Evolutionary conservation across 2,329 filamentous ascomycete species (phyloP).

Genomic region (Neoascochyta sp.): DNA sequence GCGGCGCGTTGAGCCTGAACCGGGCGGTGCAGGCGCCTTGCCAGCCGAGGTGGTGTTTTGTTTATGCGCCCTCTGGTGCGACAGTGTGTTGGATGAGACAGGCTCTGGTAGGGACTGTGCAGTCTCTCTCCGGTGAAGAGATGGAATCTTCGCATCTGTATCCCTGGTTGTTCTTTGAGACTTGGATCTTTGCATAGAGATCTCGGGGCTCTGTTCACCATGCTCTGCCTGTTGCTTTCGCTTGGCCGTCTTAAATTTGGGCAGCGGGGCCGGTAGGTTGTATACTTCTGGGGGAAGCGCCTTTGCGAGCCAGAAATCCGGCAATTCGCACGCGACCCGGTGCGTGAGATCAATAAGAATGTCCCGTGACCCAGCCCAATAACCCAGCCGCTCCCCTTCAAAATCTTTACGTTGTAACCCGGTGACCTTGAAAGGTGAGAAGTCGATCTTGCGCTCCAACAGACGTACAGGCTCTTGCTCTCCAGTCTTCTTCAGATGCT

Average conservation of each 20-base stretch:
- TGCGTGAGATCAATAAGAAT: constrained; percentile 30
- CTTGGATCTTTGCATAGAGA: too few relatives aligned
- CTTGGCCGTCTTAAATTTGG: constrained; percentile 10
- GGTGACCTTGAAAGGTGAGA: constrained; percentile 34
- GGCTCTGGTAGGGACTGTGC: too few relatives aligned
- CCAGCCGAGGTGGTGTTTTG: too few relatives aligned
- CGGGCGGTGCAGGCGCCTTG: too few relatives aligned
- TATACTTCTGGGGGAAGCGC: constrained; percentile 25
- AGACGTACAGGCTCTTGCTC: constrained; percentile 6
- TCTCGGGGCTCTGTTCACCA: too few relatives aligned
- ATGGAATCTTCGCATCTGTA: too few relatives aligned
- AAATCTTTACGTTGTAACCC: constrained; percentile 25
- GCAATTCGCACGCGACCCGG: constrained; percentile 38
- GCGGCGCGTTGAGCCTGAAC: too few relatives aligned
- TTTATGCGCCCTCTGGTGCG: too few relatives aligned
- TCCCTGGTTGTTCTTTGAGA: too few relatives aligned
- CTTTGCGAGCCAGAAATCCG: constrained; percentile 30
- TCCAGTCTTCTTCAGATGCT: constrained; percentile 16
- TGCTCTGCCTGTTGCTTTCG: constrained; percentile 10
- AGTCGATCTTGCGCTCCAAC: constrained; percentile 35
- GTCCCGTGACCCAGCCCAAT: constrained; percentile 15
- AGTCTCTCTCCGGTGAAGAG: too few relatives aligned
- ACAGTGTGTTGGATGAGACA: too few relatives aligned
- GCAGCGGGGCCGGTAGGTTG: constrained; percentile 10
- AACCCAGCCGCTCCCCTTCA: constrained; percentile 23